Evolutionary conservation across 139 green algal species (phyloP).

Genomic region (Eudorina sp.): DNA sequence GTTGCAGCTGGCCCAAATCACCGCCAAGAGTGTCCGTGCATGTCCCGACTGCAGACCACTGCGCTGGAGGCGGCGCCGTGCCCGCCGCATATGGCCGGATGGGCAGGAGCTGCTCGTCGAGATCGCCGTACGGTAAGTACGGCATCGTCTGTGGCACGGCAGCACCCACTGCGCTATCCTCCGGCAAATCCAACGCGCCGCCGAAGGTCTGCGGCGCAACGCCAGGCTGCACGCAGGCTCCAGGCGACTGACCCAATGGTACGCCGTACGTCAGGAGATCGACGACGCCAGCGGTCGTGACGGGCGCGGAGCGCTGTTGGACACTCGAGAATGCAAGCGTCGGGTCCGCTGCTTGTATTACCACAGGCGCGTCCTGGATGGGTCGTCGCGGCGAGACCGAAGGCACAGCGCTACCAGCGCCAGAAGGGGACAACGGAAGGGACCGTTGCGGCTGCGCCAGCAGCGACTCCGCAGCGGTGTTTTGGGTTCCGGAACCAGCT

Average conservation of each 20-base stretch:
- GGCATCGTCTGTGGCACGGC: neutral
- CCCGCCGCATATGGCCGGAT: neutral
- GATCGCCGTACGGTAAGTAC: neutral
- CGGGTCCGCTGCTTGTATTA: too few species aligned
- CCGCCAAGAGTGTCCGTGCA: too few species aligned
- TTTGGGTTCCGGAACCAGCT: neutral
- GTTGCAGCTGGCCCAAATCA: neutral
- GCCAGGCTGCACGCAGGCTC: neutral
- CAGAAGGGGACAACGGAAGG: too few species aligned
- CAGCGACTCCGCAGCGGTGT: neutral
- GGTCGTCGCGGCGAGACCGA: too few species aligned
- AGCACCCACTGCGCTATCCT: neutral
- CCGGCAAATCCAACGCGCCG: constrained; percentile 27
- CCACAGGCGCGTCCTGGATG: too few species aligned
- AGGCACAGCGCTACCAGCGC: too few species aligned
- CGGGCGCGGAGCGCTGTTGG: constrained; percentile 27
- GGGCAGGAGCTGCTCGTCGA: constrained; percentile 24
- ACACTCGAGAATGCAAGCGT: too few species aligned
- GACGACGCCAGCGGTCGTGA: constrained; percentile 3
- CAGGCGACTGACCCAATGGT: too few species aligned
- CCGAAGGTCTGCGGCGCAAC: constrained; percentile 14
- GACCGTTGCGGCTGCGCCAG: neutral
- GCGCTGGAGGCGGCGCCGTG: neutral
- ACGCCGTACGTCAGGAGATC: too few species aligned
- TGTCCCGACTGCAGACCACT: neutral